Conservation (phyloP, 73 alveolate genomes). For the Chromera velia region DNA sequence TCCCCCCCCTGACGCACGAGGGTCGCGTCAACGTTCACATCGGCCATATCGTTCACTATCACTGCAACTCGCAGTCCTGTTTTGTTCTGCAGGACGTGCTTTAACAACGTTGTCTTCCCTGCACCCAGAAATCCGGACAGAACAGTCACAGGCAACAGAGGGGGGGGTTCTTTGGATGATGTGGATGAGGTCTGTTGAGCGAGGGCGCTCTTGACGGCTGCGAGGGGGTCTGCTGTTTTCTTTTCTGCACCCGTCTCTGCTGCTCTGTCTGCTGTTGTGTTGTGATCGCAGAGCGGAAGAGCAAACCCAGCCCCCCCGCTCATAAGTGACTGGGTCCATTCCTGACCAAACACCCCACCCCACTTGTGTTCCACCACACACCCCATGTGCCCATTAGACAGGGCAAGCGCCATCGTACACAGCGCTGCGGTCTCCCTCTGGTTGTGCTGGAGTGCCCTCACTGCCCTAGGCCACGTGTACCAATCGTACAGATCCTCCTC, state of each 20-base stretch:
- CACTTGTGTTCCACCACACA: not conserved
- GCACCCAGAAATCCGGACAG: conserved; percentile 65
- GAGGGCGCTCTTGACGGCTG: too few relatives aligned
- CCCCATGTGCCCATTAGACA: not conserved
- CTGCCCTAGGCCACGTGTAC: conserved; percentile 23
- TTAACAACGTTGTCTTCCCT: conserved; percentile 64
- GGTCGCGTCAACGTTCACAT: conserved; percentile 53
- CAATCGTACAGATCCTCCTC: conserved; percentile 13
- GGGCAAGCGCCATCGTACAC: conserved; percentile 1
- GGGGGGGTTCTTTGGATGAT: too few relatives aligned
- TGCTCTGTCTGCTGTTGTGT: too few relatives aligned
- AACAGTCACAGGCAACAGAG: conserved; percentile 53
- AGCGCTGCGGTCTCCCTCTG: conserved; percentile 1
- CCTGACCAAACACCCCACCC: conserved; percentile 19
- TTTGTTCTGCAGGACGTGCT: conserved; percentile 51
- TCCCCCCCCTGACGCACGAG: conserved; percentile 33
- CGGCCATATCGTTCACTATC: conserved; percentile 66
- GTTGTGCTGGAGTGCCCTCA: not conserved
- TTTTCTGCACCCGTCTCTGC: too few relatives aligned
- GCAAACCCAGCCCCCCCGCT: too few relatives aligned
- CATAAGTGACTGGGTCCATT: too few relatives aligned
- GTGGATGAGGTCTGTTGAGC: too few relatives aligned
- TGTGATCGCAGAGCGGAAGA: too few relatives aligned
- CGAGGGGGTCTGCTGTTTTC: too few relatives aligned
- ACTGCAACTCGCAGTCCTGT: conserved; percentile 52